A percentile compares a stretch with the other conserved stretches of the same genome.
Evolutionary conservation across 345 rosid genomes (phyloP).

Genomic region (Rhizophora mangle): DNA sequence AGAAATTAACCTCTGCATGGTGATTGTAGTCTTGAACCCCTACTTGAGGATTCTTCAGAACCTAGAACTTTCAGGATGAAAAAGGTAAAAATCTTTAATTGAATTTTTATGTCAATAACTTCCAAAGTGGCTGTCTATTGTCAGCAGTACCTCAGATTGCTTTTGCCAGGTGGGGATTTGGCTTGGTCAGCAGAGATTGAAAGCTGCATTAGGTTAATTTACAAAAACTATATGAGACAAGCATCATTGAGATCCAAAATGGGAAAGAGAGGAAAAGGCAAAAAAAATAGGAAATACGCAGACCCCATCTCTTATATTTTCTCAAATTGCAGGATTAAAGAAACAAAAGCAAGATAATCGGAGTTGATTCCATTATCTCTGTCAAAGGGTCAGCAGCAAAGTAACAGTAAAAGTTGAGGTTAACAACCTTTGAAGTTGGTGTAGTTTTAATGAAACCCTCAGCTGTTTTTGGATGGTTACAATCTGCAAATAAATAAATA

Average conservation of each 20-base stretch:
- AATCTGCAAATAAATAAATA: slow-evolving; percentile 37
- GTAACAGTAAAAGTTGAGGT: background rate
- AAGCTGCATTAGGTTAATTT: slow-evolving; percentile 28
- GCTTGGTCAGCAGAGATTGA: slow-evolving; percentile 24
- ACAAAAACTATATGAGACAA: background rate
- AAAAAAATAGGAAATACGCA: background rate
- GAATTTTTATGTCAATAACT: background rate
- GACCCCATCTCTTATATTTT: too few relatives aligned
- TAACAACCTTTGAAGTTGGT: slow-evolving; percentile 45
- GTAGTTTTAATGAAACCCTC: slow-evolving; percentile 62
- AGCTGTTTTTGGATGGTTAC: slow-evolving; percentile 78
- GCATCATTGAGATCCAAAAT: slow-evolving; percentile 34
- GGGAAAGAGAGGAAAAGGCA: slow-evolving; percentile 39
- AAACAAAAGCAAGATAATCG: too few relatives aligned
- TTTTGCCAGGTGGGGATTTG: slow-evolving; percentile 36
- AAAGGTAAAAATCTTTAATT: slow-evolving; percentile 10
- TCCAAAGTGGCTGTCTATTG: background rate
- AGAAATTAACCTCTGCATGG: background rate
- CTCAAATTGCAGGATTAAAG: too few relatives aligned
- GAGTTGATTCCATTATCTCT: too few relatives aligned
- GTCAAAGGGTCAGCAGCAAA: too few relatives aligned
- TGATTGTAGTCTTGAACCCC: background rate
- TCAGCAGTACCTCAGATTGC: slow-evolving; percentile 42
- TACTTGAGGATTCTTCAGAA: background rate
- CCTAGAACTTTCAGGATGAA: background rate